Evolutionary conservation across 805 yeast genomes (phyloP).

Genomic region (Nakazawaea ernobii): DNA sequence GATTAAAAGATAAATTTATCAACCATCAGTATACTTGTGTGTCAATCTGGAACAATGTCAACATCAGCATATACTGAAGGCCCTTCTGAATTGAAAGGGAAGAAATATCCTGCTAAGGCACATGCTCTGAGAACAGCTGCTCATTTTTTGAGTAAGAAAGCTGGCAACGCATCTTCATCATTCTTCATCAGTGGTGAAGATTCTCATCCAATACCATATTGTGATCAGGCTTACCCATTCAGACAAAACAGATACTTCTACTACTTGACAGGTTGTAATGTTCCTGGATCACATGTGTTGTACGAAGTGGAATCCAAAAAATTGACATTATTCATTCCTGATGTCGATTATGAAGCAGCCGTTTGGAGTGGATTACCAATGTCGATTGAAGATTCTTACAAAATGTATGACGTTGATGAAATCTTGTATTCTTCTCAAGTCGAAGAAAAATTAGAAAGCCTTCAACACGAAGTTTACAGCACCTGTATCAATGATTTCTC

Average conservation of each 20-base stretch:
- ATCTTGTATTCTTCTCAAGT: conserved; percentile 60
- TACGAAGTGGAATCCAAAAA: conserved; percentile 49
- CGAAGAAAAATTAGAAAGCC: conserved; percentile 24
- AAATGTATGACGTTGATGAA: conserved; percentile 74
- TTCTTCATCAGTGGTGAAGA: conserved; percentile 60
- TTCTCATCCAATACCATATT: conserved; percentile 57
- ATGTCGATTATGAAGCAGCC: conserved; percentile 80
- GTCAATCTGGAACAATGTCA: not conserved
- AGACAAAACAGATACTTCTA: conserved; percentile 91
- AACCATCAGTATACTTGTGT: not conserved
- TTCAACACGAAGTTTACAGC: conserved; percentile 35
- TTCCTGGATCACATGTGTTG: conserved; percentile 70
- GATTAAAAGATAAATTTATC: too few relatives aligned
- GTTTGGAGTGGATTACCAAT: conserved; percentile 96
- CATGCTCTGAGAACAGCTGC: conserved; percentile 56
- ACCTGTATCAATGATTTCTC: conserved; percentile 48
- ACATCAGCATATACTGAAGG: conserved; percentile 3
- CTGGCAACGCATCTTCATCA: conserved; percentile 12
- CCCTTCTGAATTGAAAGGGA: conserved; percentile 18
- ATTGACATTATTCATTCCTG: conserved; percentile 72
- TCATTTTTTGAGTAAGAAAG: conserved; percentile 22
- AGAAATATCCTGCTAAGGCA: conserved; percentile 76
- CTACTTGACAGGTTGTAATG: conserved; percentile 77
- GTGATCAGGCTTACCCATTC: conserved; percentile 73
- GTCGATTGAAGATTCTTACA: conserved; percentile 54